Conservation (phyloP, 495 filamentous ascomycete species). For the Penicillium cosmopolitanum region DNA sequence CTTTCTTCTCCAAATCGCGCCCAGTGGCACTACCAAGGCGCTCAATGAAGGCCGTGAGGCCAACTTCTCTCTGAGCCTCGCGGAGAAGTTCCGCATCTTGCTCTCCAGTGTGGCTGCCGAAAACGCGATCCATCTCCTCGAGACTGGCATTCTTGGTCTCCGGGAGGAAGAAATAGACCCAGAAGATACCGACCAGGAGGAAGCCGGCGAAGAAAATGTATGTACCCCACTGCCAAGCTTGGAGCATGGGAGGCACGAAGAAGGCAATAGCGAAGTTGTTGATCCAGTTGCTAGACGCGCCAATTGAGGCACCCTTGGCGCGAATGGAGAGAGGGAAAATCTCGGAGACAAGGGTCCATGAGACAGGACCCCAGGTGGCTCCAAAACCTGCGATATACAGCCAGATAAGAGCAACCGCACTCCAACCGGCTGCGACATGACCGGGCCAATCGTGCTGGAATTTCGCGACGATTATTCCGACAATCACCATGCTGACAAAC, state of each 20-base stretch:
- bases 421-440: slow-evolving; percentile 46
- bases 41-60: slow-evolving; percentile 29
- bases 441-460: slow-evolving; percentile 38
- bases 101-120: slow-evolving; percentile 42
- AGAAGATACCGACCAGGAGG: slow-evolving; percentile 39
- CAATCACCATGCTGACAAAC: slow-evolving; percentile 50
- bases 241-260: slow-evolving; percentile 52
- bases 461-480: slow-evolving; percentile 48
- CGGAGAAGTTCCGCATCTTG: slow-evolving; percentile 37
- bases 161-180: slow-evolving; percentile 52
- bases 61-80: slow-evolving; percentile 35
- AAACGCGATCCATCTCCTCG: slow-evolving; percentile 65
- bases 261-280: slow-evolving; percentile 54
- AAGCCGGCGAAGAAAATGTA: slow-evolving; percentile 49
- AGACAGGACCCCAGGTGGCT: slow-evolving; percentile 58
- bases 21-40: slow-evolving; percentile 21
- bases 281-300: slow-evolving; percentile 51
- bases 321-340: slow-evolving; percentile 52
- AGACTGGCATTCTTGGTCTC: slow-evolving; percentile 68
- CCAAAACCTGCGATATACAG: slow-evolving; percentile 58
- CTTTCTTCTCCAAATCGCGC: slow-evolving; percentile 26
- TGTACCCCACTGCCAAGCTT: slow-evolving; percentile 49
- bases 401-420: slow-evolving; percentile 44
- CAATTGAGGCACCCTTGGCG: slow-evolving; percentile 47
- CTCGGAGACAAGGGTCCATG: slow-evolving; percentile 35